Evolutionary conservation across 495 filamentous ascomycete species (phyloP).

Genomic region (Lichenothelia convexa): DNA sequence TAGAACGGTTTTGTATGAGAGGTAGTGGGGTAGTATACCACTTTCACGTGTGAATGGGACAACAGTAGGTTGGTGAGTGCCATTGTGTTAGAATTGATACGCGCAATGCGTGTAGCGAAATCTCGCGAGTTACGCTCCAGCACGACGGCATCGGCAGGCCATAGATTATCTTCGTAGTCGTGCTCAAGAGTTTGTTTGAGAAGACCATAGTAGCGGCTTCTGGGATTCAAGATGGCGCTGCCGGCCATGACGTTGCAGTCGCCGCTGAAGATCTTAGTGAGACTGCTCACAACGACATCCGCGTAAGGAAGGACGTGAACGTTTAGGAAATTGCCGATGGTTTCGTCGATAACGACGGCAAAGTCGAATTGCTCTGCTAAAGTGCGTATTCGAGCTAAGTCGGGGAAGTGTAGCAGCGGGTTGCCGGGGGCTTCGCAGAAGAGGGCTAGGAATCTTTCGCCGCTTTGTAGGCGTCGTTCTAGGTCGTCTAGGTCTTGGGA

Average conservation of each 20-base stretch:
- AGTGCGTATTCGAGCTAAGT: slow-evolving; percentile 57
- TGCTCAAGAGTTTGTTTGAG: slow-evolving; percentile 41
- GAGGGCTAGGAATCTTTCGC: slow-evolving; percentile 64
- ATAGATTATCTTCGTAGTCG: slow-evolving; percentile 77
- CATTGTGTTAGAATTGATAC: slow-evolving; percentile 77
- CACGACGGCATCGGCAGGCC: slow-evolving; percentile 84
- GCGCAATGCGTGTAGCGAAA: slow-evolving; percentile 64
- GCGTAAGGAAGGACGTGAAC: slow-evolving; percentile 78
- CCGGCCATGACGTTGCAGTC: slow-evolving; percentile 81
- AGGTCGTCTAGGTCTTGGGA: slow-evolving; percentile 73
- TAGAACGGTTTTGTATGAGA: slow-evolving; percentile 50
- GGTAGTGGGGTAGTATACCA: slow-evolving; percentile 74
- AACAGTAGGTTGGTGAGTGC: slow-evolving; percentile 54
- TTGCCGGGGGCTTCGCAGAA: slow-evolving; percentile 95
- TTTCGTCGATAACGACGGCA: slow-evolving; percentile 84
- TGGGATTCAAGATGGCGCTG: slow-evolving; percentile 69
- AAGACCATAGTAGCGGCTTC: slow-evolving; percentile 44
- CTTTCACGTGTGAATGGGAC: slow-evolving; percentile 44
- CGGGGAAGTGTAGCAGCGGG: slow-evolving; percentile 67
- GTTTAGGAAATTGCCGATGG: slow-evolving; percentile 89
- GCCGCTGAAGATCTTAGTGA: slow-evolving; percentile 94
- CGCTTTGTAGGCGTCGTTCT: slow-evolving; percentile 46
- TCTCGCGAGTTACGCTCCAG: slow-evolving; percentile 92
- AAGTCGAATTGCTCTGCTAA: slow-evolving; percentile 78
- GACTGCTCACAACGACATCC: slow-evolving; percentile 79